Evolutionary conservation across 805 yeast species (phyloP).

Genomic region (Nematodospora valgi): DNA sequence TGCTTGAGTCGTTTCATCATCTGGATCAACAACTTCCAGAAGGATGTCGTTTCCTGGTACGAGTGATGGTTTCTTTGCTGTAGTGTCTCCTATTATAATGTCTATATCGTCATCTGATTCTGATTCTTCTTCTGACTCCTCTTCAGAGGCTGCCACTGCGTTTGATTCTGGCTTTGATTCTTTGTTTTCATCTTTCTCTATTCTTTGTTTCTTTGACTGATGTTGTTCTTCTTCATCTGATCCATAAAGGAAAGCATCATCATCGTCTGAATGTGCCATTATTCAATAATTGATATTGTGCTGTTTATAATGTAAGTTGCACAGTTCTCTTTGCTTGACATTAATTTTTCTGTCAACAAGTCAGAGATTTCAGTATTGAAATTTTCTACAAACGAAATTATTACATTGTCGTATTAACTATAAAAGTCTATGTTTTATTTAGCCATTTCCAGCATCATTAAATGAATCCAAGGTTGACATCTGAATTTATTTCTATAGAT

Average conservation of each 20-base stretch:
- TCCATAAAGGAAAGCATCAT: conserved; percentile 66
- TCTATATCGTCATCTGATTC: conserved; percentile 73
- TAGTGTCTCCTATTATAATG: conserved; percentile 58
- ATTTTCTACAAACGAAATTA: no score
- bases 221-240: conserved; percentile 40
- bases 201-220: conserved; percentile 12
- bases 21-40: conserved; percentile 13
- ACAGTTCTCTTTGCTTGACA: no score
- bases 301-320: no score
- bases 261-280: conserved; percentile 39
- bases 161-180: conserved; percentile 41
- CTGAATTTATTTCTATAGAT: conserved; percentile 54
- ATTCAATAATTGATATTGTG: no score
- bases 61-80: conserved; percentile 20
- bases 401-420: no score
- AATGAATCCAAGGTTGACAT: conserved; percentile 58
- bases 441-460: conserved; percentile 29
- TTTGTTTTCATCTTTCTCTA: conserved; percentile 28
- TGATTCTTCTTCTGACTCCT: conserved; percentile 43
- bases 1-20: conserved; percentile 18
- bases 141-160: conserved; percentile 41
- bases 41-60: conserved; percentile 25
- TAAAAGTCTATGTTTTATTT: not conserved
- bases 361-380: no score
- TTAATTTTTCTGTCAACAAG: no score